phyloP scores from a whole-genome alignment of 2,329 filamentous ascomycete species.

The Claviceps sp. region DNA sequence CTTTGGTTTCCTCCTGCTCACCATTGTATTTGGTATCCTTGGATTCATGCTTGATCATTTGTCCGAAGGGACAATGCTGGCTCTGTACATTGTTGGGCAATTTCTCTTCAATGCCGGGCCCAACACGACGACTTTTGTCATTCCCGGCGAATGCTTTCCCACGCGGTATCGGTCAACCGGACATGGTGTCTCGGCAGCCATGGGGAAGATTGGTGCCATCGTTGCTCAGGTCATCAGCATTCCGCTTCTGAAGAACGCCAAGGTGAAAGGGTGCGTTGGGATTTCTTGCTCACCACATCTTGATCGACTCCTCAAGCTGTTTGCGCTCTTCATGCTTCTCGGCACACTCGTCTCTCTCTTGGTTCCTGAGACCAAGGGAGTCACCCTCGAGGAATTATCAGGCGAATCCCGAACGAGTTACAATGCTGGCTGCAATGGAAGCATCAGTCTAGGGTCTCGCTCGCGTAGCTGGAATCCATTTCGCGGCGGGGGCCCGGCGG shows the following conservation, averaged over 20 bases:
- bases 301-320: conserved; percentile 63
- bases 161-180: conserved; percentile 48
- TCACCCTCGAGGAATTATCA: conserved; percentile 58
- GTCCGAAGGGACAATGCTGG: conserved; percentile 35
- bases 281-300: conserved; percentile 45
- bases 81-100: conserved; percentile 49
- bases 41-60: conserved; percentile 45
- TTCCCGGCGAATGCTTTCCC: conserved; percentile 52
- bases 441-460: conserved; percentile 24
- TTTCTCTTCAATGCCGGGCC: conserved; percentile 56
- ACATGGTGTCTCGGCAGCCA: conserved; percentile 53
- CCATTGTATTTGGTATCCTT: conserved; percentile 46
- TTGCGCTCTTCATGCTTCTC: conserved; percentile 67
- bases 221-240: conserved; percentile 53
- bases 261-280: conserved; percentile 33
- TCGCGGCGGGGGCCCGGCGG: conserved; percentile 35
- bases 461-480: conserved; percentile 32
- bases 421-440: conserved; percentile 37
- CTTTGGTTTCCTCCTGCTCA: conserved; percentile 46
- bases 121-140: conserved; percentile 52
- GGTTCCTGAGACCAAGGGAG: conserved; percentile 65
- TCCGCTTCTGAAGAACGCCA: conserved; percentile 45
- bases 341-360: conserved; percentile 56
- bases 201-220: conserved; percentile 56
- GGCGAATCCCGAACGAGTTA: conserved; percentile 52